Conservation (phyloP, 228 moss, liverwort and hornwort genomes). For the Sphagnum fallax region DNA sequence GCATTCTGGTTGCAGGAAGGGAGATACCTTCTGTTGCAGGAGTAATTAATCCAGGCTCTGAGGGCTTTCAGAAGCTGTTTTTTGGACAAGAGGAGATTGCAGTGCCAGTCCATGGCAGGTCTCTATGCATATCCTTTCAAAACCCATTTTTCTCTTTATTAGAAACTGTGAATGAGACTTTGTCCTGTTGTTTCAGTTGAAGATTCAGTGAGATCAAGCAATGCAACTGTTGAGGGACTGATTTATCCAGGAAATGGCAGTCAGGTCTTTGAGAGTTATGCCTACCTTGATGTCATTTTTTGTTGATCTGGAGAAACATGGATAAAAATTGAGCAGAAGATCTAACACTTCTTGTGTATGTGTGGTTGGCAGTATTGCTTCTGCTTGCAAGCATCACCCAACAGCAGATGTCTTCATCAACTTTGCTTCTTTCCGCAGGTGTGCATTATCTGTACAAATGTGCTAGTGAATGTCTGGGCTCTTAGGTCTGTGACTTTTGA, state of each 20-base stretch:
- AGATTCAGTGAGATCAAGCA: too few relatives aligned
- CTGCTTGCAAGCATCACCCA: slow-evolving; percentile 74
- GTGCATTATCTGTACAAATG: slow-evolving; percentile 1
- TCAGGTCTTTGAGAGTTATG: too few relatives aligned
- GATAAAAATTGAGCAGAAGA: too few relatives aligned
- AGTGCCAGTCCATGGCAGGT: slow-evolving; percentile 82
- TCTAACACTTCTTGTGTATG: neutral
- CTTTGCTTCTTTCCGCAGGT: slow-evolving; percentile 90
- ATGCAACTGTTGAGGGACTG: too few relatives aligned
- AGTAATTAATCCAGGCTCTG: slow-evolving; percentile 88
- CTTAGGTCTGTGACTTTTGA: too few relatives aligned
- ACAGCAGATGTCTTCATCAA: slow-evolving; percentile 98
- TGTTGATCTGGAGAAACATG: too few relatives aligned
- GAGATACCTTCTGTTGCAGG: slow-evolving; percentile 86
- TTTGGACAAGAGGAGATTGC: slow-evolving; percentile 92
- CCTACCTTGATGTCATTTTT: too few relatives aligned
- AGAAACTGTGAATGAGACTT: too few relatives aligned
- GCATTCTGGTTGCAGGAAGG: slow-evolving; percentile 28
- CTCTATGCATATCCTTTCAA: neutral
- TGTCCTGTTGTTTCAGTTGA: too few relatives aligned
- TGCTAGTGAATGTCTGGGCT: too few relatives aligned
- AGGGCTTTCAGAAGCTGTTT: slow-evolving; percentile 96
- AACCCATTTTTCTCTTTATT: too few relatives aligned
- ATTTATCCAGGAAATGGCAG: too few relatives aligned
- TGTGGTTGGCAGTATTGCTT: slow-evolving; percentile 30